phyloP scores from a whole-genome alignment of 129 eudicot genomes.

The Pulicaria dysenterica region DNA sequence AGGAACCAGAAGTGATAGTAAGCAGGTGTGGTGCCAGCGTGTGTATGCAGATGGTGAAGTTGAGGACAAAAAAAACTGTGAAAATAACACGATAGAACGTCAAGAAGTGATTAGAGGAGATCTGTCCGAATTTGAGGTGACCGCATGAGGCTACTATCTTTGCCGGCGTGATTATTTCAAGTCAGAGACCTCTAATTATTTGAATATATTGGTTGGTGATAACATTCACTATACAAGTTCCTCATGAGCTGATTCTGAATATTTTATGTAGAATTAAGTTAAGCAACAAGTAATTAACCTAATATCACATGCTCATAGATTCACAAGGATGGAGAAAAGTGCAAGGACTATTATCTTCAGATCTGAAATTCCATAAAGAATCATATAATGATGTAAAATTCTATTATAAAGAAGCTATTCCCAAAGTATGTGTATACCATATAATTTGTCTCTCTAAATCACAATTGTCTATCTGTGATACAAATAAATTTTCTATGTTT shows the following conservation, averaged over 20 bases:
- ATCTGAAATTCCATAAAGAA: background rate
- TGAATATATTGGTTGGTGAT: background rate
- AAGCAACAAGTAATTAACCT: no score
- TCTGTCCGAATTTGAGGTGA: background rate
- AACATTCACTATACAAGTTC: background rate
- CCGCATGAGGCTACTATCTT: background rate
- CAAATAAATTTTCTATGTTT: no score
- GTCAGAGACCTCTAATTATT: background rate
- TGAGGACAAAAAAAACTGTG: background rate
- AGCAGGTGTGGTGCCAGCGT: constrained; percentile 16
- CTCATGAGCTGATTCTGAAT: background rate
- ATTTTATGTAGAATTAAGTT: background rate
- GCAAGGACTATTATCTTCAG: background rate
- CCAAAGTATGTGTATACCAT: background rate
- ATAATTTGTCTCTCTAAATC: background rate
- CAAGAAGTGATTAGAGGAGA: constrained; percentile 4
- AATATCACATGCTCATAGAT: background rate
- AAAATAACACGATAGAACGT: background rate
- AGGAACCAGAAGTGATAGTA: constrained; percentile 3
- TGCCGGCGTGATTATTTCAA: background rate
- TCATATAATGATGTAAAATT: background rate
- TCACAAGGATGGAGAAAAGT: background rate
- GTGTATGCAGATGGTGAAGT: background rate
- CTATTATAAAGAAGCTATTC: background rate
- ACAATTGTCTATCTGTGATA: background rate